Evolutionary conservation across 2,329 filamentous ascomycete genomes (phyloP).

Genomic region (Penicillium freii): DNA sequence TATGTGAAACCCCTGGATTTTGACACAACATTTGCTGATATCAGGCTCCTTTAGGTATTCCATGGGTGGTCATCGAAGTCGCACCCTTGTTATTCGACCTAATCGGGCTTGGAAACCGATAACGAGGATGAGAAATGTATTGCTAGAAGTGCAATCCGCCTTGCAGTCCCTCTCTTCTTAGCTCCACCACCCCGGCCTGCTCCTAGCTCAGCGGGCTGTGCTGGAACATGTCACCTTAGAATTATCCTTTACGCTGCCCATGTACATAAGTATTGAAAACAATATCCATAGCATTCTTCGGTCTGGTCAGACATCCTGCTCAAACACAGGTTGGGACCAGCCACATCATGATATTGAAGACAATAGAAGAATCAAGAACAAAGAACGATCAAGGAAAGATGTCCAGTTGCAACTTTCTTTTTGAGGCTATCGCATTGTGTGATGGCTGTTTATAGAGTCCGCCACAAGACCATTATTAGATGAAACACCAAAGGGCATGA

Average conservation of each 20-base stretch:
- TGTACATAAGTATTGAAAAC: constrained; percentile 23
- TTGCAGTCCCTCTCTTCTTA: neutral
- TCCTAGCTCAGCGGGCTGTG: constrained; percentile 18
- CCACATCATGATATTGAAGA: neutral
- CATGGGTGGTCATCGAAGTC: constrained; percentile 73
- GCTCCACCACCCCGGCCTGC: neutral
- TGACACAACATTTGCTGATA: constrained; percentile 9
- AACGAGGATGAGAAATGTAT: neutral
- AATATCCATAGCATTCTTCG: constrained; percentile 13
- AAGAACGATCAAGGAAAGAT: neutral
- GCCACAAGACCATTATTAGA: neutral
- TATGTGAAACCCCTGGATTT: constrained; percentile 43
- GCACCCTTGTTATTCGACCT: constrained; percentile 69
- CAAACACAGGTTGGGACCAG: neutral
- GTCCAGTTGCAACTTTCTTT: neutral
- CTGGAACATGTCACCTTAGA: constrained; percentile 5
- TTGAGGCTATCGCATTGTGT: neutral
- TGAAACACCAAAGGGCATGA: neutral
- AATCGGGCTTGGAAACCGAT: constrained; percentile 26
- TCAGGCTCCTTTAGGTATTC: constrained; percentile 62
- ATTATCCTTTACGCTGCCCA: constrained; percentile 13
- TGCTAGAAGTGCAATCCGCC: neutral
- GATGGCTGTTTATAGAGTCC: neutral
- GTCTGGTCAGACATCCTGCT: neutral
- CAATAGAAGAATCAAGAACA: neutral